phyloP scores from a whole-genome alignment of 2,329 filamentous ascomycete genomes.

The Diaporthe destruens region DNA sequence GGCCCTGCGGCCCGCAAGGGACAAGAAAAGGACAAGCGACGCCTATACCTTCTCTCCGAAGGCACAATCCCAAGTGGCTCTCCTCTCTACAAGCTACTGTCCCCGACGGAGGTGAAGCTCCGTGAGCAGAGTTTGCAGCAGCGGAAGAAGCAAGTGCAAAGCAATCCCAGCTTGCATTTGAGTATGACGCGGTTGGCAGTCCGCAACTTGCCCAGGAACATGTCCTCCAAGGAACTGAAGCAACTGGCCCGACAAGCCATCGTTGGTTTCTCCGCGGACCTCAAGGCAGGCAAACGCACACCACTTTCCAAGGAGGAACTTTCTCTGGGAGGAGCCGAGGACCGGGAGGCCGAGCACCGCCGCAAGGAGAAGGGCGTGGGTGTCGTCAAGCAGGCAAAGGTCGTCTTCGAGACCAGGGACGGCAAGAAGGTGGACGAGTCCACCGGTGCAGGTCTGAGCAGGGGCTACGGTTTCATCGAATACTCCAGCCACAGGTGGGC shows the following conservation, averaged over 20 bases:
- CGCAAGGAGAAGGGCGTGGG: slow-evolving; percentile 85
- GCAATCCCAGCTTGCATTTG: slow-evolving; percentile 89
- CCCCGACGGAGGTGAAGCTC: slow-evolving; percentile 86
- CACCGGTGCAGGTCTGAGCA: slow-evolving; percentile 82
- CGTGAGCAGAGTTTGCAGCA: slow-evolving; percentile 88
- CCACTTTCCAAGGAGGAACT: slow-evolving; percentile 92
- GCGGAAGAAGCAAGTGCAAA: slow-evolving; percentile 89
- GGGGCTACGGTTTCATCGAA: slow-evolving; percentile 98
- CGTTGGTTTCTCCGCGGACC: slow-evolving; percentile 92
- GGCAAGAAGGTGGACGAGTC: slow-evolving; percentile 86
- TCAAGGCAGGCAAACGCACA: slow-evolving; percentile 80
- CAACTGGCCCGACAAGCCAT: slow-evolving; percentile 91
- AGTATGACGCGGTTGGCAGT: slow-evolving; percentile 91
- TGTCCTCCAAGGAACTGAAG: slow-evolving; percentile 90
- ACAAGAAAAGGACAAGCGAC: slow-evolving; percentile 87
- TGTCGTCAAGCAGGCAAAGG: slow-evolving; percentile 93
- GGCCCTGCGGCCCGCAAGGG: slow-evolving; percentile 73
- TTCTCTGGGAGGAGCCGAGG: slow-evolving; percentile 81
- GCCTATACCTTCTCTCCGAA: slow-evolving; percentile 88
- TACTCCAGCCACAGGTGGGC: slow-evolving; percentile 95
- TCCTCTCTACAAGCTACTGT: slow-evolving; percentile 80
- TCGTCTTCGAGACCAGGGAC: slow-evolving; percentile 90
- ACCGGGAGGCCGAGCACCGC: slow-evolving; percentile 82
- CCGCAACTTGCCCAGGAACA: slow-evolving; percentile 87
- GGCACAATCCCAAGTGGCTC: slow-evolving; percentile 85